Conservation (phyloP, 495 filamentous ascomycete genomes). For the Aspergillus panamensis region DNA sequence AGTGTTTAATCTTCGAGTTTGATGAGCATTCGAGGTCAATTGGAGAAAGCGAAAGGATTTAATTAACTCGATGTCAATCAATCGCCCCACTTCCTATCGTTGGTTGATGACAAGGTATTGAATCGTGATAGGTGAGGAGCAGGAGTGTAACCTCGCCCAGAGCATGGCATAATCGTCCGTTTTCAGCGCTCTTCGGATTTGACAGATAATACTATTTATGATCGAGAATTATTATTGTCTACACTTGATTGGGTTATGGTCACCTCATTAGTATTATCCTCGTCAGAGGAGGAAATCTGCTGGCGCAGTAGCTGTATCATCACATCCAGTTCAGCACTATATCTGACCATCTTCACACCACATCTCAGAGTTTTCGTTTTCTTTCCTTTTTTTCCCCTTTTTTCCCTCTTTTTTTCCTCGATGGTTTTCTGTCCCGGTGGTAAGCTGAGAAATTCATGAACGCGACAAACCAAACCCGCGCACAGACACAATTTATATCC, state of each 20-base stretch:
- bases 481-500: conserved; percentile 13
- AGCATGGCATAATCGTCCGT: no score
- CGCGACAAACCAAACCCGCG: conserved; percentile 7
- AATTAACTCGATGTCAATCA: conserved; percentile 6
- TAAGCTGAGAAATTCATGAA: conserved; percentile 6
- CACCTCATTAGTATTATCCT: no score
- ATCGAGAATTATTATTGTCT: no score
- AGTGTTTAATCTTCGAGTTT: not conserved
- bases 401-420: not conserved
- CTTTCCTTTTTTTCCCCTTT: conserved; percentile 5
- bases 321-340: not conserved
- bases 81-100: conserved; percentile 7
- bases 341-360: not conserved
- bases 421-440: not conserved
- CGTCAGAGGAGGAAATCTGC: no score
- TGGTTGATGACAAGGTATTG: not conserved
- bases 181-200: no score
- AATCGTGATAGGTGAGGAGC: no score
- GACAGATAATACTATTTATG: no score
- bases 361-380: not conserved
- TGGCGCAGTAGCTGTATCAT: not conserved
- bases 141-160: no score
- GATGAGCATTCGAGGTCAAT: not conserved
- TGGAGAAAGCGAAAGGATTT: conserved; percentile 8
- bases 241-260: no score